Percentiles rank a stretch among this genome's conserved stretches.
Evolutionary conservation across 2,329 filamentous ascomycete genomes (phyloP).

Genomic region (Ceratocystis cacaofunesta): DNA sequence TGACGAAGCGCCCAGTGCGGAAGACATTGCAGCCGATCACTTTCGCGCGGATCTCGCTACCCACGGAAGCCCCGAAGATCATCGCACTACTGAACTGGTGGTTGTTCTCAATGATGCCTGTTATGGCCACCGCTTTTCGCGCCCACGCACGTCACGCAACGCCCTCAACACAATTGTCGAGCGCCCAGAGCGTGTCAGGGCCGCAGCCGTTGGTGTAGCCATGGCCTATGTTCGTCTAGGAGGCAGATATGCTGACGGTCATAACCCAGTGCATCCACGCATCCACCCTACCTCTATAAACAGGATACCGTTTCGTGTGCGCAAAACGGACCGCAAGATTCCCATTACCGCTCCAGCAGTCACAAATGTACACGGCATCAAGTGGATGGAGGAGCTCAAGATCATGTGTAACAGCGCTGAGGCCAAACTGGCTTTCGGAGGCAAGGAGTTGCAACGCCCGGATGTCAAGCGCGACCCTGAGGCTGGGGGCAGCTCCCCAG

Average conservation of each 20-base stretch:
- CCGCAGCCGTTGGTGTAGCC: slow-evolving; percentile 66
- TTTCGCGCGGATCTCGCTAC: slow-evolving; percentile 54
- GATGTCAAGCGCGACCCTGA: slow-evolving; percentile 41
- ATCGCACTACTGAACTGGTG: slow-evolving; percentile 44
- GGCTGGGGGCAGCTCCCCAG: slow-evolving; percentile 25
- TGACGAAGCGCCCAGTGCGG: slow-evolving; percentile 31
- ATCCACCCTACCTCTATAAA: slow-evolving; percentile 39
- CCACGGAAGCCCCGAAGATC: slow-evolving; percentile 36
- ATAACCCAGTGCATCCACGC: slow-evolving; percentile 50
- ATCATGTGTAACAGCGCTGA: slow-evolving; percentile 72
- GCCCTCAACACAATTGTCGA: slow-evolving; percentile 75
- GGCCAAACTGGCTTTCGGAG: slow-evolving; percentile 57
- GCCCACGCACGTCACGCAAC: slow-evolving; percentile 60
- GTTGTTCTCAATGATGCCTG: slow-evolving; percentile 87
- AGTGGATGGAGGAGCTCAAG: slow-evolving; percentile 88
- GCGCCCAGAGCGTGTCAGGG: slow-evolving; percentile 77
- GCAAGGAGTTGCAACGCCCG: slow-evolving; percentile 62
- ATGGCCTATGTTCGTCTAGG: slow-evolving; percentile 85
- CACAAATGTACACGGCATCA: slow-evolving; percentile 75
- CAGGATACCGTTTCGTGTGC: slow-evolving; percentile 65
- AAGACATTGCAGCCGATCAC: slow-evolving; percentile 48
- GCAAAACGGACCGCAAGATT: slow-evolving; percentile 59
- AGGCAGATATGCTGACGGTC: slow-evolving; percentile 58
- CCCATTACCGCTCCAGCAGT: slow-evolving; percentile 61
- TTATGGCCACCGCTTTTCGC: slow-evolving; percentile 83